Base-by-base conservation (phyloP, 2,329 filamentous ascomycete genomes). In the Decorospora gaudefroyi region DNA sequence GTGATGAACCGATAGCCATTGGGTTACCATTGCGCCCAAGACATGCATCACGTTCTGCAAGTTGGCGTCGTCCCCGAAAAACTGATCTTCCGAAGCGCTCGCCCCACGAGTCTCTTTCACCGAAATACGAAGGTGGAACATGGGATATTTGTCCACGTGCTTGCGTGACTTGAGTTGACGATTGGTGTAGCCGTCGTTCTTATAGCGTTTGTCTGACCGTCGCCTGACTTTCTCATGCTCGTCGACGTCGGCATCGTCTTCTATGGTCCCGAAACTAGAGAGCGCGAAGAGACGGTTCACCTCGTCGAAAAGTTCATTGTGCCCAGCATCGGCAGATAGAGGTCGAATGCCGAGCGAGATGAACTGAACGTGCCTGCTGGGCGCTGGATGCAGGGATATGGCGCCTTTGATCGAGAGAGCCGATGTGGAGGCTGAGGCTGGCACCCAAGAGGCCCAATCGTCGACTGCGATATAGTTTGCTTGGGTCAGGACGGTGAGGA, bases 61-160 rank as follows among this genome's bases (percentile, higher is more conserved):
- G 9, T 59, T 64, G 8, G 56, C 42, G 10, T 69, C 53, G 1
- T 62, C 51, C 4, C 61, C 50, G 2, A 64, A 33, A 32, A 62
- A 54, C 0, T 49, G 26, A 18, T 67, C 62, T 18, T 59, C 67
- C 9, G 31, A 18, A 4, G 41, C 21, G 2, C 31, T 46, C 15
- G 45, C 32, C 11, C 30, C 17, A n/a, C 35, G 11, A 6, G 42
- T 30, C 6, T 60, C 47, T 13, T 55, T 61, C 6, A 78, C 59
- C 2, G 76, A 72, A 23, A 96, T 80, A 18, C 82, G 82, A n/a
- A 97, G 72, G 57, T 85, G 87, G 60, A 96, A 97, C 84, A 92
- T 92, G 0, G 92, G 90, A 84, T 89, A 93, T 36, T 83, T 80
- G 60, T 96, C 90, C 7, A 91, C 74, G 0, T 83, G 78, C 63